Evolutionary conservation across 345 rosid species (phyloP), one percentile per base, ranked within the genome.

Genomic region (Brassica incana): DNA sequence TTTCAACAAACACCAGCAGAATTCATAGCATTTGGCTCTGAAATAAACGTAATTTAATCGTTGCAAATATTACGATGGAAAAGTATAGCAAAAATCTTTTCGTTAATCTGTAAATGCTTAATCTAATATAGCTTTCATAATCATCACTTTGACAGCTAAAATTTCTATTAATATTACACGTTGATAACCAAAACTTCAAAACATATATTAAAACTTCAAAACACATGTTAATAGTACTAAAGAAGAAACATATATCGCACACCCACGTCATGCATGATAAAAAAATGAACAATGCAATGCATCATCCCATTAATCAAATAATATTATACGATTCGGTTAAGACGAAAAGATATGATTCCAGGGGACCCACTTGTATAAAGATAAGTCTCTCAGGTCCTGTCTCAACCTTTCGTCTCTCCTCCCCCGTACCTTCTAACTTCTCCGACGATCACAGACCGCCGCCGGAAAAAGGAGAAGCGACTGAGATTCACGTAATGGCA

Each of bases 401-500:
- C 32, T 29, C 32, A 27, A 62, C 35, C 16, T 6, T 12, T 29
- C 66, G 65, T 27, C 33, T 43, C 73, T 52, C 29, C 11, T 14
- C 11, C 0, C 11, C 33, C 33, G 12, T 45, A 45, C 50, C 64
- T 0, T 62, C 12, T 3, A 20, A 62, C 30, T 45, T 48, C 64
- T 29, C 66, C 65, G 65, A 5, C 32, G 32, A 60, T 56, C 18
- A 50, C 0, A 38, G 3, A 15, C 25, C 0, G 5, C 20, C 67
- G 38, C 40, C 48, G 60, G 1, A 6, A 27, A 43, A 18, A 11
- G 2, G 27, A 23, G 29, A 15, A 6, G 69, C 69, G 29, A 23
- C n/a, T 67, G 32, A 38, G 15, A 33, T 18, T 67, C 15, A 20
- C 11, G 16, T 2, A 1, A 74, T 85, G 85, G 58, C 64, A 35